phyloP scores from a whole-genome alignment of 2,329 filamentous ascomycete genomes.

The Penicillium verrucosum region DNA sequence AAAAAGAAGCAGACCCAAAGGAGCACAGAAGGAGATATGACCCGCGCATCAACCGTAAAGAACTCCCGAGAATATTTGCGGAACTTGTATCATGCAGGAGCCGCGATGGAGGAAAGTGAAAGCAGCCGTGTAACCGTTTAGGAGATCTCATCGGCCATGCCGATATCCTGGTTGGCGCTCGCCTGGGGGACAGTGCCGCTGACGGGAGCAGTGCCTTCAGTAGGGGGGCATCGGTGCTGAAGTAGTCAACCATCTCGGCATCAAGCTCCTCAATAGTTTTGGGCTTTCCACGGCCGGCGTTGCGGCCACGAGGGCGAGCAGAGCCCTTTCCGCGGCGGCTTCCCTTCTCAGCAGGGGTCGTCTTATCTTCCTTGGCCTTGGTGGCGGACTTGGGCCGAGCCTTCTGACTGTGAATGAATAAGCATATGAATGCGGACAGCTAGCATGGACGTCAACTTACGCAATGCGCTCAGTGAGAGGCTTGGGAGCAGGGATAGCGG shows the following conservation, averaged over 20 bases:
- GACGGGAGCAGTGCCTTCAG: conserved; percentile 43
- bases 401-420: conserved; percentile 53
- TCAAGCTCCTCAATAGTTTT: conserved; percentile 96
- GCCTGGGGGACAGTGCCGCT: conserved; percentile 50
- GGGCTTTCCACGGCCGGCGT: conserved; percentile 63
- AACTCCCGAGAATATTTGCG: conserved; percentile 7
- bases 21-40: conserved; percentile 22
- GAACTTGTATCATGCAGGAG: conserved; percentile 5
- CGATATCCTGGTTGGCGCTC: conserved; percentile 50
- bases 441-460: conserved; percentile 45
- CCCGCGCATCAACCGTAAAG: conserved; percentile 26
- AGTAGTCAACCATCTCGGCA: conserved; percentile 97
- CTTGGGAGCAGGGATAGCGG: conserved; percentile 66
- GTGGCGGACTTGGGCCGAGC: conserved; percentile 78
- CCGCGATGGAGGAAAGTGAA: conserved; percentile 1
- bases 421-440: conserved; percentile 13
- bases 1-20: conserved; percentile 6
- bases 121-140: conserved; percentile 28
- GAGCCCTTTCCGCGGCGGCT: conserved; percentile 39
- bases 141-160: conserved; percentile 56
- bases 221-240: conserved; percentile 49
- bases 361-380: conserved; percentile 55
- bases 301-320: conserved; percentile 56
- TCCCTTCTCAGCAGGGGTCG: conserved; percentile 1
- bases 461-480: conserved; percentile 79